Evolutionary conservation across 2,329 filamentous ascomycete genomes (phyloP).

Genomic region (Pseudocercospora musae): DNA sequence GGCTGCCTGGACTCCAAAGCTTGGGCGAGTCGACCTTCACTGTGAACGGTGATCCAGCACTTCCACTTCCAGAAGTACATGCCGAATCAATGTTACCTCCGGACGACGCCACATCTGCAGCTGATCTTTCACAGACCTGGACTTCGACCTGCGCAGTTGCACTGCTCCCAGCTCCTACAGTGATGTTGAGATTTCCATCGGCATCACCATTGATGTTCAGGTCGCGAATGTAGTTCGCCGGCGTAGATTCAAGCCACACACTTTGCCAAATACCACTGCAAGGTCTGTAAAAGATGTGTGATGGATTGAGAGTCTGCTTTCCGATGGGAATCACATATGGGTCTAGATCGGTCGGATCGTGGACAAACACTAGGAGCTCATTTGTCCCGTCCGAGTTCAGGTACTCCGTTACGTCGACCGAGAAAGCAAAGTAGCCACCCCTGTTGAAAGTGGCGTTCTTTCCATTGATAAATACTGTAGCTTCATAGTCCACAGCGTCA

Average conservation of each 20-base stretch:
- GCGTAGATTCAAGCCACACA: conserved; percentile 68
- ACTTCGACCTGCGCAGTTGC: conserved; percentile 15
- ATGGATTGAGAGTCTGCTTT: conserved; percentile 51
- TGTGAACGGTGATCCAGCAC: conserved; percentile 51
- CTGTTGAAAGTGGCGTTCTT: conserved; percentile 52
- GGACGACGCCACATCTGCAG: not conserved
- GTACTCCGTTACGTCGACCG: conserved; percentile 59
- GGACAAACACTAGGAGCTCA: conserved; percentile 57
- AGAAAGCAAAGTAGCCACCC: conserved; percentile 58
- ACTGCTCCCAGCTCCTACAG: not conserved
- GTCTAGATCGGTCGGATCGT: conserved; percentile 62
- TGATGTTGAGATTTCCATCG: conserved; percentile 49
- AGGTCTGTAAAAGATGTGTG: conserved; percentile 68
- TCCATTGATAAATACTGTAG: conserved; percentile 56
- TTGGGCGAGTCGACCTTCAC: conserved; percentile 55
- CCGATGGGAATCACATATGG: conserved; percentile 61
- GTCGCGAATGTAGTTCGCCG: conserved; percentile 55
- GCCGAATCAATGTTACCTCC: conserved; percentile 17
- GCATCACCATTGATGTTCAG: conserved; percentile 59
- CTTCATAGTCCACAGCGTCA: conserved; percentile 62
- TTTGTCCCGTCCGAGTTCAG: conserved; percentile 62
- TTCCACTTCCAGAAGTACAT: conserved; percentile 40
- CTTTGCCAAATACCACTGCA: conserved; percentile 74
- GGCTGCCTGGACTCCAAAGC: conserved; percentile 64
- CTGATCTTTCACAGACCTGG: conserved; percentile 15